Percentiles rank a stretch among this genome's conserved stretches.
Evolutionary conservation across 805 yeast species (phyloP).

Genomic region (Dipodascopsis uninucleata): DNA sequence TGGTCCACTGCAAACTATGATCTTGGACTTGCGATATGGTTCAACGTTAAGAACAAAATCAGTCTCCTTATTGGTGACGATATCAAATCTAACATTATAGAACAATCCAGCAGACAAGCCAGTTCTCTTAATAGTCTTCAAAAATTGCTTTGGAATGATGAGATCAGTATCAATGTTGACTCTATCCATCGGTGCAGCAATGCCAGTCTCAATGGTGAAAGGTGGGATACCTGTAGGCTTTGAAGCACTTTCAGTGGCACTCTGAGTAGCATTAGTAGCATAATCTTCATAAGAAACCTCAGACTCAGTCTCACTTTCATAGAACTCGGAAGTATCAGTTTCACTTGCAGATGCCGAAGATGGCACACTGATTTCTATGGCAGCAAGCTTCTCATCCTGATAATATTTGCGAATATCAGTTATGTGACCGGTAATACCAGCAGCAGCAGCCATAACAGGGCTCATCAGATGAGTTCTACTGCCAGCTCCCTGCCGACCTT

Average conservation of each 20-base stretch:
- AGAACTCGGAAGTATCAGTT: constrained; percentile 37
- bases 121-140: constrained; percentile 96
- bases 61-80: constrained; percentile 50
- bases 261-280: constrained; percentile 29
- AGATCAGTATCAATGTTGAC: constrained; percentile 98
- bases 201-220: constrained; percentile 71
- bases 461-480: constrained; percentile 97
- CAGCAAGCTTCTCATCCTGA: constrained; percentile 56
- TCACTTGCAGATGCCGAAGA: constrained; percentile 37
- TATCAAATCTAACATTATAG: constrained; percentile 77
- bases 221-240: constrained; percentile 61
- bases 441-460: constrained; percentile 99
- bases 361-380: constrained; percentile 43
- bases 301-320: constrained; percentile 52
- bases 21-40: constrained; percentile 76
- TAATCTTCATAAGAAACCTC: constrained; percentile 59
- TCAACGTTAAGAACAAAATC: constrained; percentile 84
- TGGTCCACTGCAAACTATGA: constrained; percentile 88
- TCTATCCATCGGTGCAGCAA: constrained; percentile 90
- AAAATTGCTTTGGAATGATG: constrained; percentile 95
- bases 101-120: constrained; percentile 86
- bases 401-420: constrained; percentile 82
- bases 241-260: constrained; percentile 34
- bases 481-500: constrained; percentile 97
- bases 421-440: constrained; percentile 86